Percentiles rank a stretch among this genome's conserved stretches.
Evolutionary conservation across 2,329 filamentous ascomycete genomes (phyloP).

Genomic region (Calonectria honghensis): DNA sequence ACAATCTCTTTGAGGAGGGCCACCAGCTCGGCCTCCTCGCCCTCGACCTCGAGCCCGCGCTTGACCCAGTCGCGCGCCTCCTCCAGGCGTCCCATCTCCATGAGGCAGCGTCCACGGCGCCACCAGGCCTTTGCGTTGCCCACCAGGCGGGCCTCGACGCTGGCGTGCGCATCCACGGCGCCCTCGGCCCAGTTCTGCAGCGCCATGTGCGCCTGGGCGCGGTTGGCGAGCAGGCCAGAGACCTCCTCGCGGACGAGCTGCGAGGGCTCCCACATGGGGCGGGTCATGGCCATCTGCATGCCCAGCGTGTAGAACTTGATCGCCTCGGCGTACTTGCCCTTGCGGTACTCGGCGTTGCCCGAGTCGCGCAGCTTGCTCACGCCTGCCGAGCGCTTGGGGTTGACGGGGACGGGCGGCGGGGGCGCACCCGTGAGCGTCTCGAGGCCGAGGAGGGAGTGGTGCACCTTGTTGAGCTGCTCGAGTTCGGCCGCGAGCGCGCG

Average conservation of each 20-base stretch:
- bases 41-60: slow-evolving; percentile 88
- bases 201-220: slow-evolving; percentile 93
- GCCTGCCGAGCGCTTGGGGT: slow-evolving; percentile 91
- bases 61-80: slow-evolving; percentile 89
- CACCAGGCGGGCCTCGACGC: slow-evolving; percentile 88
- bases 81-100: slow-evolving; percentile 91
- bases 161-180: slow-evolving; percentile 89
- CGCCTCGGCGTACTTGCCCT: slow-evolving; percentile 83
- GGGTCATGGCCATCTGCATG: slow-evolving; percentile 88
- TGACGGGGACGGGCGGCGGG: slow-evolving; percentile 91
- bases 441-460: slow-evolving; percentile 80
- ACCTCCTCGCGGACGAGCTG: slow-evolving; percentile 91
- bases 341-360: slow-evolving; percentile 89
- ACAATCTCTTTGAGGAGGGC: slow-evolving; percentile 79
- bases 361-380: slow-evolving; percentile 93
- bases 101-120: slow-evolving; percentile 87
- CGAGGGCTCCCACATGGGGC: slow-evolving; percentile 92
- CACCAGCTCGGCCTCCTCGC: slow-evolving; percentile 78
- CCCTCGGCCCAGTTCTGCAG: slow-evolving; percentile 89
- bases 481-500: slow-evolving; percentile 79
- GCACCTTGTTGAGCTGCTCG: slow-evolving; percentile 84
- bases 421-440: slow-evolving; percentile 78
- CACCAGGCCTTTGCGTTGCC: slow-evolving; percentile 98
- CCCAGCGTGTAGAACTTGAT: slow-evolving; percentile 89
- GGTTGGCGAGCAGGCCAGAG: slow-evolving; percentile 86